Conservation (phyloP, 441 rosid species). For the Pelargonium myrrhifolium region DNA sequence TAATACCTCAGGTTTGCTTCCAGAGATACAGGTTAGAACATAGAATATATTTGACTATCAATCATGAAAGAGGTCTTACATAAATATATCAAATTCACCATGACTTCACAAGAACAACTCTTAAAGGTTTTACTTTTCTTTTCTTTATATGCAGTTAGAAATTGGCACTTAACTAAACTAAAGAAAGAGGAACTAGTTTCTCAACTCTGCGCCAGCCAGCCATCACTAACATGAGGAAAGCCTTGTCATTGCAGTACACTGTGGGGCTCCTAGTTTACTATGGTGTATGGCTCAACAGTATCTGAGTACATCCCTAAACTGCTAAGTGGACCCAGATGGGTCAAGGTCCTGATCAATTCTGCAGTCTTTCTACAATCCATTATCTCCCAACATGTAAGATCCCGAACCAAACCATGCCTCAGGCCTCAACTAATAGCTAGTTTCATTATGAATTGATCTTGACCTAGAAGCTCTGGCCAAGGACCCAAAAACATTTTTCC, state of each 20-base stretch:
- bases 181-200: too few relatives aligned
- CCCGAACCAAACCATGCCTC: background rate
- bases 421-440: too few relatives aligned
- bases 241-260: slow-evolving; percentile 21
- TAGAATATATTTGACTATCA: background rate
- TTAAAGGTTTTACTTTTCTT: too few relatives aligned
- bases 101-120: background rate
- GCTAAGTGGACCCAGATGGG: slow-evolving; percentile 22
- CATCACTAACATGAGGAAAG: slow-evolving; percentile 29
- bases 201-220: slow-evolving; percentile 26
- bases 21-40: slow-evolving; percentile 26
- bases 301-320: slow-evolving; percentile 25
- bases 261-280: slow-evolving; percentile 24
- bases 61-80: too few relatives aligned
- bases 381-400: slow-evolving; percentile 28
- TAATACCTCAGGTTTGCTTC: slow-evolving; percentile 27
- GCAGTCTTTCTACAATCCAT: slow-evolving; percentile 24
- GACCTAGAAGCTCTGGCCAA: too few relatives aligned
- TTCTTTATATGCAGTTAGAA: too few relatives aligned
- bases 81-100: too few relatives aligned
- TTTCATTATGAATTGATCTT: too few relatives aligned
- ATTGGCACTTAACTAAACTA: too few relatives aligned
- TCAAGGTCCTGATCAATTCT: slow-evolving; percentile 21
- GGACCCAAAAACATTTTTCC: too few relatives aligned
- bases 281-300: slow-evolving; percentile 24